A percentile compares a stretch with the other conserved stretches of the same genome.
phyloP scores from a whole-genome alignment of 2,329 filamentous ascomycete genomes.

The Thermothelomyces thermophilus region DNA sequence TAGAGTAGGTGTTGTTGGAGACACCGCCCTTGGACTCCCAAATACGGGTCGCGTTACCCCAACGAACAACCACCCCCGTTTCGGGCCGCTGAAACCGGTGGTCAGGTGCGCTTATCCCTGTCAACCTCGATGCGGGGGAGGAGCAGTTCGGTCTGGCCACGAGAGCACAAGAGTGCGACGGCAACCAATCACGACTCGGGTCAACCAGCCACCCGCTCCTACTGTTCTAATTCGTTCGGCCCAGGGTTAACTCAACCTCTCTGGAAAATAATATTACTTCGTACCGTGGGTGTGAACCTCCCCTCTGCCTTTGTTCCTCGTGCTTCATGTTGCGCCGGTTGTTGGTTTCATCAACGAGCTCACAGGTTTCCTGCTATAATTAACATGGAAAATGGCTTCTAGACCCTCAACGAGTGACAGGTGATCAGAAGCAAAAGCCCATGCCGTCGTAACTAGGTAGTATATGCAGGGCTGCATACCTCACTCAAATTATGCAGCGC shows the following conservation, averaged over 20 bases:
- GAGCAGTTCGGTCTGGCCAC: neutral
- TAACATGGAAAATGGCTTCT: no score
- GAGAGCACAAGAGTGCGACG: neutral
- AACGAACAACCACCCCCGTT: neutral
- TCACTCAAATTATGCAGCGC: no score
- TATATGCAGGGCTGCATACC: no score
- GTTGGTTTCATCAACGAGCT: no score
- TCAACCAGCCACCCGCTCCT: neutral
- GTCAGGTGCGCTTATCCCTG: conserved; percentile 4
- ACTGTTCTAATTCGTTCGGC: neutral
- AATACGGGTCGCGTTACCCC: neutral
- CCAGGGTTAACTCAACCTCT: neutral
- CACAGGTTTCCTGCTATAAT: no score
- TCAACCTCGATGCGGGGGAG: neutral
- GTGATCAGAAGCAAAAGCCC: no score
- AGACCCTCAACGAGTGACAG: no score
- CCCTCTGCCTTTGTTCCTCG: neutral
- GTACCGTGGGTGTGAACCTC: neutral
- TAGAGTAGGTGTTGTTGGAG: neutral
- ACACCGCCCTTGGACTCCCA: neutral
- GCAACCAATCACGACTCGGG: neutral
- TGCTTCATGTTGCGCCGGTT: neutral
- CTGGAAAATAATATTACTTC: neutral
- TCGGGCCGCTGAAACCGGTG: neutral
- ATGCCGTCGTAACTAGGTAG: no score